These are phyloP conservation scores for Thinopyrum elongatum DNA, from an alignment of 176 grass and related monocot genomes.

Conservation along the genomic window DNA sequence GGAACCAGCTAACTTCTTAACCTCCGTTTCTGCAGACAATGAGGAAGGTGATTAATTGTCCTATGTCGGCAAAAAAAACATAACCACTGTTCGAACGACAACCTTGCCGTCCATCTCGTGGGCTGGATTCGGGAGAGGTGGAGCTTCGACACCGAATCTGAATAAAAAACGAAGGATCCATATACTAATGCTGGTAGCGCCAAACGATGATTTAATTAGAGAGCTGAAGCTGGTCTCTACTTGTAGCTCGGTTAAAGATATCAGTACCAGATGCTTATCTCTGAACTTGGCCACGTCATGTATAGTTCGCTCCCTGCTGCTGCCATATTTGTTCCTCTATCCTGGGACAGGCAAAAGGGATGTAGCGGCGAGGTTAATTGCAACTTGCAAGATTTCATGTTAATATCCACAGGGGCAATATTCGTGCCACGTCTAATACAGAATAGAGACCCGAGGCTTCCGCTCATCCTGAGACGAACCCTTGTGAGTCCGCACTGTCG, in stretches of 20 bases:
- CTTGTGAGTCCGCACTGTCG: neutral
- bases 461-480: constrained; percentile 35
- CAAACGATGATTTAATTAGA: neutral
- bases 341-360: neutral
- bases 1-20: neutral
- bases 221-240: neutral
- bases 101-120: neutral
- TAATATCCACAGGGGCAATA: neutral
- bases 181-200: neutral
- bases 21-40: neutral
- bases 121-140: neutral
- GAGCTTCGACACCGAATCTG: constrained; percentile 12
- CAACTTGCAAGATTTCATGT: neutral
- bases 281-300: neutral
- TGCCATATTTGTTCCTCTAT: neutral
- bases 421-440: too few species aligned
- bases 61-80: neutral
- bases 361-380: neutral
- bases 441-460: too few species aligned
- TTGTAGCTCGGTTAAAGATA: neutral
- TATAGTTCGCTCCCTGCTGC: neutral
- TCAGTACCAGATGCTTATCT: neutral
- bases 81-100: neutral
- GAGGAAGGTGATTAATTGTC: neutral
- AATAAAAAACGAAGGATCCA: neutral